These are phyloP conservation scores for Pseudogymnoascus pannorum DNA, from an alignment of 2,329 filamentous ascomycete species.

Conservation along the genomic window DNA sequence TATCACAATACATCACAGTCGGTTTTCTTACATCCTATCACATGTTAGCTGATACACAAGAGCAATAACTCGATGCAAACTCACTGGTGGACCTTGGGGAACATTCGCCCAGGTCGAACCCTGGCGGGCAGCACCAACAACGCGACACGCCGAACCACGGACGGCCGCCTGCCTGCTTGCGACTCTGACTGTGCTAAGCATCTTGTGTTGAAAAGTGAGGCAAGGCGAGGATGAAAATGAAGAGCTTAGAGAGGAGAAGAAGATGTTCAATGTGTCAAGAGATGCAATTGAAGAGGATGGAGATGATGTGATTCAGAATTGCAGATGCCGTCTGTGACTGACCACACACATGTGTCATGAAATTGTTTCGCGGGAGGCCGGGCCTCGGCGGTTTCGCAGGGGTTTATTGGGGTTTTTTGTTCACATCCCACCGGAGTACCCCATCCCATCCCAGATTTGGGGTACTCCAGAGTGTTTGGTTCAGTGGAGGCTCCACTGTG, in stretches of 20 bases:
- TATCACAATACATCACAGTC: background rate
- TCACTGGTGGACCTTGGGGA: slow-evolving; percentile 86
- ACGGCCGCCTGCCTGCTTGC: slow-evolving; percentile 41
- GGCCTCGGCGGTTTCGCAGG: background rate
- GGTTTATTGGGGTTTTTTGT: background rate
- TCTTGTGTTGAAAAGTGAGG: slow-evolving; percentile 22
- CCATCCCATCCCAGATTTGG: background rate
- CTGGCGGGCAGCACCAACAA: slow-evolving; percentile 22
- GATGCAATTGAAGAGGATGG: background rate
- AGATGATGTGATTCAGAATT: background rate
- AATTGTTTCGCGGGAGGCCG: background rate
- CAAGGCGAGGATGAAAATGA: background rate
- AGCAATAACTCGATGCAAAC: slow-evolving; percentile 31
- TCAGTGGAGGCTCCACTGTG: background rate
- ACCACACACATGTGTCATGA: background rate
- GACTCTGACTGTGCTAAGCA: slow-evolving; percentile 50
- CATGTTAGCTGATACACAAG: slow-evolving; percentile 13
- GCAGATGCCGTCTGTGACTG: background rate
- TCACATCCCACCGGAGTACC: background rate
- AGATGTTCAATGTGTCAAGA: background rate
- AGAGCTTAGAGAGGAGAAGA: background rate
- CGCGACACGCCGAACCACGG: slow-evolving; percentile 21
- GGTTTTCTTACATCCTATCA: slow-evolving; percentile 31
- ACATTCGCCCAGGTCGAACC: slow-evolving; percentile 82
- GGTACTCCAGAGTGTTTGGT: background rate